Evolutionary conservation across 208 protist genomes (phyloP).

Genomic region (Leishmania lainsoni): DNA sequence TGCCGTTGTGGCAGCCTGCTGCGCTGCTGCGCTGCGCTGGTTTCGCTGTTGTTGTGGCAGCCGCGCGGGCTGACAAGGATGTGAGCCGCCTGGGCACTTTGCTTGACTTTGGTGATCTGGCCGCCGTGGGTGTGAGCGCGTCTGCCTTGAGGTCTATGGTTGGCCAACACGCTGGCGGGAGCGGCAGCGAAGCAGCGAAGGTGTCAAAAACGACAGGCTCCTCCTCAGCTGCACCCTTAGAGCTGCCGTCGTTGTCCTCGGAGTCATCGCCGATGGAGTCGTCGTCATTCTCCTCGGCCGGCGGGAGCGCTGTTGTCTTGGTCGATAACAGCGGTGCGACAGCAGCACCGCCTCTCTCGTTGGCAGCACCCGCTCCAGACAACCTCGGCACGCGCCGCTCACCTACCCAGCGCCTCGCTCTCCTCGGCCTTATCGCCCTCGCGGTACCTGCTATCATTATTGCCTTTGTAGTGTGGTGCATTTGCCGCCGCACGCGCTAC

Average conservation of each 20-base stretch:
- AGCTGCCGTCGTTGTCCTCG: neutral
- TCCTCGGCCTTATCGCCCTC: constrained; percentile 49
- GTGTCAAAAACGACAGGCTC: neutral
- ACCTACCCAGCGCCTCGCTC: constrained; percentile 7
- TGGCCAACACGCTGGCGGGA: neutral
- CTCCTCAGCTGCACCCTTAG: neutral
- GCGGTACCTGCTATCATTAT: constrained; percentile 38
- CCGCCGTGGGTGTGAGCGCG: neutral
- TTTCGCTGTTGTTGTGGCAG: neutral
- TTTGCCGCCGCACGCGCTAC: constrained; percentile 44
- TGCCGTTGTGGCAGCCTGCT: neutral
- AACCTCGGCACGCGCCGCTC: neutral
- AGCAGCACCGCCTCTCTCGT: neutral
- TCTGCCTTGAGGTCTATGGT: neutral
- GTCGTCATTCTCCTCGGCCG: neutral
- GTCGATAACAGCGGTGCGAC: neutral
- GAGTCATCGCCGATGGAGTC: neutral
- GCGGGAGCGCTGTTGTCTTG: neutral
- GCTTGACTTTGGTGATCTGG: neutral
- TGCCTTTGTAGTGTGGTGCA: constrained; percentile 31
- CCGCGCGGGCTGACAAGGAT: neutral
- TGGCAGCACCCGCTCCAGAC: neutral
- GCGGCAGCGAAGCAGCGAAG: neutral
- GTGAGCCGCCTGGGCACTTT: neutral
- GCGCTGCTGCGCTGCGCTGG: neutral